Base-by-base conservation (phyloP, 2,329 filamentous ascomycete species). In the Raffaelea albimanens region DNA sequence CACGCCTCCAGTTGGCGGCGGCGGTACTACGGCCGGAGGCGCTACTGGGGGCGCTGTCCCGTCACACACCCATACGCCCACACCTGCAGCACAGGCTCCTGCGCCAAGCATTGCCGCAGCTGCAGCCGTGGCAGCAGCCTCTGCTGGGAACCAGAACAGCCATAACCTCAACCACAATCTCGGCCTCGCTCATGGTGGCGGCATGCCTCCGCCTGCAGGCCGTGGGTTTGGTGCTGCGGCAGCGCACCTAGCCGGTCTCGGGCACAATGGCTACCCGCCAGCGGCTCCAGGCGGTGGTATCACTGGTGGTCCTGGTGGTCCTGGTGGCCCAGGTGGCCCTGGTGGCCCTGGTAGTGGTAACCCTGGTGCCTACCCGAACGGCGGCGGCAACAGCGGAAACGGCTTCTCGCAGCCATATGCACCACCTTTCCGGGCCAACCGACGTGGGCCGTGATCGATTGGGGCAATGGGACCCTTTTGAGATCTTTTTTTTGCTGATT, bases 1-100 rank as follows among this genome's bases (percentile, higher is more conserved):
- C 44, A 80, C 75, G 3, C 76, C 76, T 3, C 75, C 78, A 4
- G 62, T 74, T 11, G 60, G 65, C 5, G 18, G 18, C 8, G 40
- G 18, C 18, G 18, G 5, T 25, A 7, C 18, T 22, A 3, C 22
- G 22, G 14, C 19, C 44, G 2, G 25, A 20, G 5, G 18, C 33
- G 19, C 41, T 10, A 7, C 34, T 5, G 34, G 34, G 8, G 18
- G 34, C n/a, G 34, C 5, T 8, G 34, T 16, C 8, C 25, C 13
- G 25, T 29, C 25, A 13, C 25, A 29, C 25, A 13, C 25, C 7
- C 25, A 29, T 13, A 29, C 25, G 16, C n/a, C 41, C 8, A 43
- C 41, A 38, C 13, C 7, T 7, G 34, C 34, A 16, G 34, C 34
- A 16, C 34, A 16, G 18, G n/a, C 18, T n/a, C 16, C 39, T 9